These are phyloP conservation scores for Brassica juncea DNA, from an alignment of 345 rosid species.

Conservation along the genomic window DNA sequence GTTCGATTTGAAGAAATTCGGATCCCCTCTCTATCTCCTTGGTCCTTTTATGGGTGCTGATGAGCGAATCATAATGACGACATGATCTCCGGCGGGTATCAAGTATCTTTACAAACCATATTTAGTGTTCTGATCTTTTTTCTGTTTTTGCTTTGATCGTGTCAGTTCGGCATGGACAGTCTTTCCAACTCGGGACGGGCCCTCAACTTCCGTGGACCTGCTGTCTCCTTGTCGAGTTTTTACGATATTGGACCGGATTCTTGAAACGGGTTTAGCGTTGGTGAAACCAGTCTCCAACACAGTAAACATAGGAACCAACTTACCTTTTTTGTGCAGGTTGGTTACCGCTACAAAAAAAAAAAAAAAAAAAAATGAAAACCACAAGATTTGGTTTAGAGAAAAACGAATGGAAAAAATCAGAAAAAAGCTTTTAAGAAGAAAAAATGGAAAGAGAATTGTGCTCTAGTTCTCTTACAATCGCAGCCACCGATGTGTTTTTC, in stretches of 20 bases:
- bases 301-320: neutral
- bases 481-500: slow-evolving; percentile 15
- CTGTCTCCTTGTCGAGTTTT: neutral
- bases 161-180: neutral
- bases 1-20: too few species aligned
- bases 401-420: neutral
- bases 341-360: neutral
- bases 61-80: too few species aligned
- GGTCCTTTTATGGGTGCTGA: too few species aligned
- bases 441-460: neutral
- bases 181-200: neutral
- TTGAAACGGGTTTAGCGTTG: neutral
- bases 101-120: neutral
- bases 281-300: too few species aligned
- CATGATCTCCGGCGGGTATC: neutral
- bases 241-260: neutral
- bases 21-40: too few species aligned
- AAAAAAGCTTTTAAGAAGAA: too few species aligned
- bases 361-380: neutral
- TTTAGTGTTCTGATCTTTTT: neutral
- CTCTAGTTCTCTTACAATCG: neutral
- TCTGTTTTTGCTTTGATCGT: neutral
- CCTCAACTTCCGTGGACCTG: neutral
- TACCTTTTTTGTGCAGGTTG: neutral
- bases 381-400: neutral